Base-by-base conservation (phyloP, 768 basidiomycete species). In the Xerocomus brunneocitrinus region DNA sequence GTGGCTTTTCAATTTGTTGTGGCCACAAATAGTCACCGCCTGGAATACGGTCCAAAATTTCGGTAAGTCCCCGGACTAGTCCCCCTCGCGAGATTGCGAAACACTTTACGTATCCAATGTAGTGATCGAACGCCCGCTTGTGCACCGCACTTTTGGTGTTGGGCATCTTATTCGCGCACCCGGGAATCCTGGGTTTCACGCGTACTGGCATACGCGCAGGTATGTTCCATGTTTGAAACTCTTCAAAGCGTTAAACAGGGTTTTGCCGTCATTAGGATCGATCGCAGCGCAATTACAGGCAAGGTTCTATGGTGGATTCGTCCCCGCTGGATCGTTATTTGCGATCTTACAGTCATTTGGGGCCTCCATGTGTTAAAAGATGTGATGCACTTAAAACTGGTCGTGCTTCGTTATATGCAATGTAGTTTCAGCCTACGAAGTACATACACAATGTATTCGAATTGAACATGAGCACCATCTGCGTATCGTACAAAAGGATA, bases 331-430 rank as follows among this genome's bases (percentile, higher is more conserved):
- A 0, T 61, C 59, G 0, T 0, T 51, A 0, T 62, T 64, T 28
- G 5, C 61, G 1, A 0, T 3, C 8, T 5, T 61, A 0, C 62
- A 64, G 0, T 64, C 55, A 0, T 45, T 52, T 6, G 58, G 61
- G 0, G 49, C 59, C 13, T 0, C 8, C 38, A 2, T 39, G 30
- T 4, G 2, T 31, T 31, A 8, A 27, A 27, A 27, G 27, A 27
- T 27, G 27, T 27, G 27, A 27, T 27, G 27, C 27, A 4, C 27
- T 27, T 7, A 7, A 7, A 7, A 27, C 27, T 27, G 27, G 27
- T 27, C 27, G 27, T 19, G 19, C 19, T 19, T 19, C 19, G 19
- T 19, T 27, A 27, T 27, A 27, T 7, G 27, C 27, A 27, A 27
- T 31, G 30, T 31, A 31, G 30, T 31, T 31, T 31, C 30, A 8